These are phyloP conservation scores for Calycina herbarum DNA, from an alignment of 2,329 filamentous ascomycete species.

Conservation along the genomic window DNA sequence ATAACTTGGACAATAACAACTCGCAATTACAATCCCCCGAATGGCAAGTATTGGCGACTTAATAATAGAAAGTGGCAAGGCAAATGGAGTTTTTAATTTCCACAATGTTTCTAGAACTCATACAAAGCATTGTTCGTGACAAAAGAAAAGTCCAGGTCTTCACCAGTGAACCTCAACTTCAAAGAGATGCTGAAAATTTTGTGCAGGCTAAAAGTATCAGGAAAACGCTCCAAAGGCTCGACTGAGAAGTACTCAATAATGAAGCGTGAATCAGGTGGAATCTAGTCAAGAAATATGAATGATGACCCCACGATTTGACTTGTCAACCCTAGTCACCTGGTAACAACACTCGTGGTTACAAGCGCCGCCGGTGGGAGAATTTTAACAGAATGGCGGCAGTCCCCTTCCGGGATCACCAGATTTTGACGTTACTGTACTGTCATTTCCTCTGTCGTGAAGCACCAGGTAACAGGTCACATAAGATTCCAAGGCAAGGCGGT, in stretches of 20 bases:
- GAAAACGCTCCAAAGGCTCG: background rate
- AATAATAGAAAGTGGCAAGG: background rate
- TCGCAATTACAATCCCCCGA: background rate
- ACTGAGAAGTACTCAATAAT: background rate
- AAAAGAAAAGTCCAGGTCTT: background rate
- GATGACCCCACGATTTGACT: background rate
- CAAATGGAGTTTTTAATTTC: background rate
- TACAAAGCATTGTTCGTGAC: background rate
- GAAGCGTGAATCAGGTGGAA: background rate
- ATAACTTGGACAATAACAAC: background rate
- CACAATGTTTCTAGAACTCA: background rate
- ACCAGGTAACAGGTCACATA: background rate
- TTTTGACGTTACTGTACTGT: background rate
- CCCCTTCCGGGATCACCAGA: background rate
- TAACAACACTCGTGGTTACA: background rate
- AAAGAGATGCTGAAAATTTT: background rate
- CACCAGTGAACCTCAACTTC: background rate
- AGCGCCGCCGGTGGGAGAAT: background rate
- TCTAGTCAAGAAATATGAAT: background rate
- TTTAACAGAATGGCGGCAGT: background rate
- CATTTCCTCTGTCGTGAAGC: background rate
- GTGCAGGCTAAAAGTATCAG: background rate
- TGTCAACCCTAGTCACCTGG: background rate
- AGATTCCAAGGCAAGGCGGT: too few species aligned
- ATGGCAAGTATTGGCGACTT: background rate